Conservation (phyloP, 352 stramenopile species). For the Pythium coloratum region DNA sequence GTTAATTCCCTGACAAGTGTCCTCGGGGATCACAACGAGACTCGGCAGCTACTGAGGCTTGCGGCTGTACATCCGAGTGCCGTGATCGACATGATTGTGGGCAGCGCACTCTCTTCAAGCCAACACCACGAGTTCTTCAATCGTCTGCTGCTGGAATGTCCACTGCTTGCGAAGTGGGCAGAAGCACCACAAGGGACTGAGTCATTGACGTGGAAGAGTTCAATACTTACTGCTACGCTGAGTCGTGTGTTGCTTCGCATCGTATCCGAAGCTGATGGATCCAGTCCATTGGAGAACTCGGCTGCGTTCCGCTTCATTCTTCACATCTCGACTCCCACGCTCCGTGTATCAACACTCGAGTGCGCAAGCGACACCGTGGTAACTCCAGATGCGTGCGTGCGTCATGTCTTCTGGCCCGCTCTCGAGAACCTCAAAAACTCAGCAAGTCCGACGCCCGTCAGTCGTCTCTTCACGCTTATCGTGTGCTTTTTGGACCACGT, state of each 20-base stretch:
- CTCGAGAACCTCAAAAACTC: neutral
- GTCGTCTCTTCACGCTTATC: neutral
- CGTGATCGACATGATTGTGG: constrained; percentile 3
- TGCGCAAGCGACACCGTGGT: neutral
- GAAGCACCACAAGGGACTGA: neutral
- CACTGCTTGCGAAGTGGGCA: constrained; percentile 7
- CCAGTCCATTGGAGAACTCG: neutral
- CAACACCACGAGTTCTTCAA: constrained; percentile 14
- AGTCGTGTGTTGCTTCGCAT: neutral
- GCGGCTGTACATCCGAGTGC: constrained; percentile 11
- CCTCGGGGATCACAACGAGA: neutral
- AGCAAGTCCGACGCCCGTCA: neutral
- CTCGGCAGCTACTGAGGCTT: constrained; percentile 8
- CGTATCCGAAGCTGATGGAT: neutral
- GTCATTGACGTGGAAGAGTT: neutral
- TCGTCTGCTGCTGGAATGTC: constrained; percentile 17
- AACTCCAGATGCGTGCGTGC: neutral
- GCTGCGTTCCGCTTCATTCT: constrained; percentile 9
- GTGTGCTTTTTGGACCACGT: neutral
- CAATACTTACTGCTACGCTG: neutral
- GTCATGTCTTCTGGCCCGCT: neutral
- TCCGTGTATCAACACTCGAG: neutral
- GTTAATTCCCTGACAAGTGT: constrained; percentile 19
- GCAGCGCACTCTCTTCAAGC: neutral
- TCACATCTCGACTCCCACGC: neutral